These are phyloP conservation scores for Hsuehochloa calcarea DNA, from an alignment of 176 grass and related monocot species.

Conservation along the genomic window DNA sequence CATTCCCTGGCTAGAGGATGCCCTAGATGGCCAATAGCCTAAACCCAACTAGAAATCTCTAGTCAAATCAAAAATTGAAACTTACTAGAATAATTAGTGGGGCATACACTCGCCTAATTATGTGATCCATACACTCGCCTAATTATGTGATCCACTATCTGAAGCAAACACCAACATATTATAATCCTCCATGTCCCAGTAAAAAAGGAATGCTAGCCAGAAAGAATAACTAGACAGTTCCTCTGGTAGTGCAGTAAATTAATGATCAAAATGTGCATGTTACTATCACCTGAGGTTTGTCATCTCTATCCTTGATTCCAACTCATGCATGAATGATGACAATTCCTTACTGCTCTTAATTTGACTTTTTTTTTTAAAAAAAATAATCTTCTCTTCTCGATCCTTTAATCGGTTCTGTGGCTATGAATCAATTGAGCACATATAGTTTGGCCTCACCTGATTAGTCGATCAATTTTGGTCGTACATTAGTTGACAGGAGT, in stretches of 20 bases:
- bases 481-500: slow-evolving; percentile 15
- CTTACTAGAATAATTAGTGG: slow-evolving; percentile 14
- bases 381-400: background rate
- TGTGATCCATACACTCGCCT: slow-evolving; percentile 24
- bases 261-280: slow-evolving; percentile 25
- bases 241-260: slow-evolving; percentile 21
- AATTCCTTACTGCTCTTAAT: background rate
- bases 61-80: slow-evolving; percentile 29
- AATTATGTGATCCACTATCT: slow-evolving; percentile 52
- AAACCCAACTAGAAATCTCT: slow-evolving; percentile 36
- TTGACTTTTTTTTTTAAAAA: background rate
- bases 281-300: slow-evolving; percentile 37
- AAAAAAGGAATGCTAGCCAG: background rate
- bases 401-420: slow-evolving; percentile 33
- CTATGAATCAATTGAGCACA: slow-evolving; percentile 19
- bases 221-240: slow-evolving; percentile 36
- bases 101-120: slow-evolving; percentile 10
- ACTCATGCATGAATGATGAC: slow-evolving; percentile 4
- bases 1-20: background rate
- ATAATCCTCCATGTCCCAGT: background rate
- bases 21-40: background rate
- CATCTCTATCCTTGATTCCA: slow-evolving; percentile 35
- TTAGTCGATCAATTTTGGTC: background rate
- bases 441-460: slow-evolving; percentile 2
- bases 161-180: slow-evolving; percentile 33